A percentile compares a stretch with the other conserved stretches of the same genome.
phyloP scores from a whole-genome alignment of 2,329 filamentous ascomycete genomes.

The Scedosporium dehoogii region DNA sequence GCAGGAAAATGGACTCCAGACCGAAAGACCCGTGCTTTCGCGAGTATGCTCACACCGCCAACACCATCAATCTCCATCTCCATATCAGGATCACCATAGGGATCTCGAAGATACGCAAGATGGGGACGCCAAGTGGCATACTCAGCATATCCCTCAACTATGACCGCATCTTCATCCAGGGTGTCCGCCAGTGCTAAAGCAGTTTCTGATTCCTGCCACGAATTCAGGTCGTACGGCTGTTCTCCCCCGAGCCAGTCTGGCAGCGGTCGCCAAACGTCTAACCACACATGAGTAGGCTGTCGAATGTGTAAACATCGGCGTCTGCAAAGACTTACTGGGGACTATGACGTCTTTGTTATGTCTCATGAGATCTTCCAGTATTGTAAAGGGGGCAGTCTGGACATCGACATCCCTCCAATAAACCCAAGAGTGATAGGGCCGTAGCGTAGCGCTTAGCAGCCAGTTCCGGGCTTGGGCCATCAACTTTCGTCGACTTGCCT shows the following conservation, averaged over 20 bases:
- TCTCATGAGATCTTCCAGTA: conserved; percentile 94
- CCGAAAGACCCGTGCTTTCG: conserved; percentile 91
- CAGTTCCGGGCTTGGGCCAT: conserved; percentile 98
- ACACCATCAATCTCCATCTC: conserved; percentile 99
- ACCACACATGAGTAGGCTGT: conserved; percentile 15
- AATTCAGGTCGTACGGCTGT: conserved; percentile 96
- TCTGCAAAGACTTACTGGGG: conserved; percentile 62
- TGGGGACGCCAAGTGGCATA: conserved; percentile 98
- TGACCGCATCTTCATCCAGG: conserved; percentile 93
- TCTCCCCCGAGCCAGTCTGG: conserved; percentile 98
- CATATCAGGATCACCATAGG: conserved; percentile 96
- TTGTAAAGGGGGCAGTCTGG: conserved; percentile 92
- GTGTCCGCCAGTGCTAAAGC: conserved; percentile 88
- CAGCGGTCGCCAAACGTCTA: conserved; percentile 95
- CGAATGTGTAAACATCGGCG: background rate
- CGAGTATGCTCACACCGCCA: conserved; percentile 92
- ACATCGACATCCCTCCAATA: conserved; percentile 99
- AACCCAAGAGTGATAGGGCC: conserved; percentile 96
- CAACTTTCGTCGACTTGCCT: conserved; percentile 84
- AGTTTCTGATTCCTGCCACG: conserved; percentile 98
- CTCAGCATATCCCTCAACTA: conserved; percentile 97
- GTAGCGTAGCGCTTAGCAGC: conserved; percentile 83
- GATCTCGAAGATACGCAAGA: conserved; percentile 90
- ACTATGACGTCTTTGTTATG: conserved; percentile 99
- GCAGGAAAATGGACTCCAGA: conserved; percentile 95